Evolutionary conservation across 2,329 filamentous ascomycete genomes (phyloP).

Genomic region (Ceratocystis albifundus): DNA sequence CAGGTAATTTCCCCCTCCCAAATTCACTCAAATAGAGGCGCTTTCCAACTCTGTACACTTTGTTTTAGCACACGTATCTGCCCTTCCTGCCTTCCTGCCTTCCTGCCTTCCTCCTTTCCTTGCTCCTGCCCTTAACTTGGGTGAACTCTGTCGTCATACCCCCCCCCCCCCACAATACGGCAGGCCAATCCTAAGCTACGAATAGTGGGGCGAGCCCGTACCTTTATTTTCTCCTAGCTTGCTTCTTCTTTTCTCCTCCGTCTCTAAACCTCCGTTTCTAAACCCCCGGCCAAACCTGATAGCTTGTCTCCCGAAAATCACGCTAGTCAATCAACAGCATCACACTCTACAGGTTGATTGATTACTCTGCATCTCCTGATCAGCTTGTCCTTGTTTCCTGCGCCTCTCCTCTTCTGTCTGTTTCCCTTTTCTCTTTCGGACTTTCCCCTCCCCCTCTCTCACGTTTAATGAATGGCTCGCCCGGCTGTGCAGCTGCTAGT

Average conservation of each 20-base stretch:
- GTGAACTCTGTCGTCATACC: not conserved
- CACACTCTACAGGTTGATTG: not conserved
- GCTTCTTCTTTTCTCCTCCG: slow-evolving; percentile 5
- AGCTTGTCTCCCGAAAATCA: not conserved
- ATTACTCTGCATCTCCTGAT: not conserved
- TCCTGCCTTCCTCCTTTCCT: not conserved
- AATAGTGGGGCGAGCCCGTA: slow-evolving; percentile 1
- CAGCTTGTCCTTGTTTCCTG: not conserved
- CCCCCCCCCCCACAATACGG: not conserved
- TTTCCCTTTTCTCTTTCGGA: not conserved
- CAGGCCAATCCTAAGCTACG: not conserved
- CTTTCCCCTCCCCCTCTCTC: not conserved
- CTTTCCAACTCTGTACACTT: no score
- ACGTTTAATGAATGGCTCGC: slow-evolving; percentile 12
- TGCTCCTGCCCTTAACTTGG: not conserved
- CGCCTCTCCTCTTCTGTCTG: not conserved
- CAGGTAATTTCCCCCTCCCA: not conserved
- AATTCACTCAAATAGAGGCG: not conserved
- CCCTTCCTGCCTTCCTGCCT: not conserved
- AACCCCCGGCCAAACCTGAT: not conserved
- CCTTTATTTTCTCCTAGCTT: not conserved
- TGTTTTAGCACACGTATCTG: not conserved
- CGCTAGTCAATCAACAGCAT: not conserved
- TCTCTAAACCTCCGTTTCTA: not conserved
- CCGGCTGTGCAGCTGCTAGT: slow-evolving; percentile 7